Evolutionary conservation across 192 early-diverging fungal species (phyloP).

Genomic region (Helicostylum pulchrum): DNA sequence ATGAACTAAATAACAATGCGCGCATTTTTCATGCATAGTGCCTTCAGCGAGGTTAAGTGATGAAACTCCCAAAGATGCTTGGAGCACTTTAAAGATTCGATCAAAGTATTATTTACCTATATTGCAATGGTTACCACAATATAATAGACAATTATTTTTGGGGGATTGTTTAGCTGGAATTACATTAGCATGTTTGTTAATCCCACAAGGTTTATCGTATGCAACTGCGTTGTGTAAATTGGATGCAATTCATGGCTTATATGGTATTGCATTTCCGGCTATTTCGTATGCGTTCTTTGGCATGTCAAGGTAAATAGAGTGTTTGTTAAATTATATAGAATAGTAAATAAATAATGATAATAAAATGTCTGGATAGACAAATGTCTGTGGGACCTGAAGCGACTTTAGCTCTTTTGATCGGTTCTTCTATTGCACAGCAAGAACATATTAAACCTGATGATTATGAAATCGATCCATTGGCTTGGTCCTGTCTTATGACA

Average conservation of each 20-base stretch:
- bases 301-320: constrained; percentile 69
- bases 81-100: constrained; percentile 52
- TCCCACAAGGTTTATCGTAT: constrained; percentile 83
- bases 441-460: constrained; percentile 38
- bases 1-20: neutral
- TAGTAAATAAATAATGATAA: neutral
- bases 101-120: constrained; percentile 92
- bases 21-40: neutral
- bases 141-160: constrained; percentile 61
- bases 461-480: constrained; percentile 40
- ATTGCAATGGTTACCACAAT: constrained; percentile 88
- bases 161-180: constrained; percentile 82
- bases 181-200: constrained; percentile 70
- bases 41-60: constrained; percentile 7
- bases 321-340: neutral
- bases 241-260: constrained; percentile 84
- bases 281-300: constrained; percentile 90
- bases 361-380: constrained; percentile 49
- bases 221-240: constrained; percentile 80
- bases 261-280: constrained; percentile 78
- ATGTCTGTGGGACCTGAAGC: constrained; percentile 92
- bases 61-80: constrained; percentile 23
- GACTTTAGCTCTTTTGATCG: constrained; percentile 18
- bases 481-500: constrained; percentile 66
- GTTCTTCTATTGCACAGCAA: constrained; percentile 24